Conservation (phyloP, 768 basidiomycete species). For the Galerina marginata region DNA sequence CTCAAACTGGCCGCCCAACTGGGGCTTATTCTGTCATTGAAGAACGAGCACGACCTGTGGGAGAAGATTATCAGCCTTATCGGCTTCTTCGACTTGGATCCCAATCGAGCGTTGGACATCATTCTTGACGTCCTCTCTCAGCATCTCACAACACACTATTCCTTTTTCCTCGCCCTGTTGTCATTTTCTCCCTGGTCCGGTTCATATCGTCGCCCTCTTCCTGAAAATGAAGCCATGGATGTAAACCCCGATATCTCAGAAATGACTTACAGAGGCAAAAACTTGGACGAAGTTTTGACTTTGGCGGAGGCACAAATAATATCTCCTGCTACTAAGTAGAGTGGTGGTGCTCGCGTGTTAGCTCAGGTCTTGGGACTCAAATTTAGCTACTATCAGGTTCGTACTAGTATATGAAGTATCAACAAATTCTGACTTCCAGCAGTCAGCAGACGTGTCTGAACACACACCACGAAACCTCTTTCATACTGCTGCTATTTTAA, state of each 20-base stretch:
- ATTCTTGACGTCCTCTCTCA: conserved; percentile 90
- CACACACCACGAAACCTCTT: conserved; percentile 73
- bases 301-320: conserved; percentile 51
- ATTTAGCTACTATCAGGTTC: conserved; percentile 87
- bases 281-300: conserved; percentile 67
- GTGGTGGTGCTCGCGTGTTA: conserved; percentile 61
- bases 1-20: conserved; percentile 65
- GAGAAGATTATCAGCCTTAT: conserved; percentile 87
- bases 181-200: conserved; percentile 89
- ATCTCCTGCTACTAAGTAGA: conserved; percentile 17
- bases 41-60: conserved; percentile 76
- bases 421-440: conserved; percentile 21
- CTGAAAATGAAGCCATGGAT: conserved; percentile 40
- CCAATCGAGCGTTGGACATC: conserved; percentile 91
- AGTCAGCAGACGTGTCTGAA: conserved; percentile 67
- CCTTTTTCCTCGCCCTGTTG: conserved; percentile 87
- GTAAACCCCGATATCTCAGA: conserved; percentile 38
- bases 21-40: conserved; percentile 64
- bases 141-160: conserved; percentile 81
- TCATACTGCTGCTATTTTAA: conserved; percentile 83
- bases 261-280: conserved; percentile 59
- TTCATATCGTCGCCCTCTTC: conserved; percentile 43
- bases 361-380: conserved; percentile 99
- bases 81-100: conserved; percentile 96
- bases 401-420: conserved; percentile 23